These are phyloP conservation scores for Penstemon davidsonii DNA, from an alignment of 257 asterid genomes.

Conservation along the genomic window DNA sequence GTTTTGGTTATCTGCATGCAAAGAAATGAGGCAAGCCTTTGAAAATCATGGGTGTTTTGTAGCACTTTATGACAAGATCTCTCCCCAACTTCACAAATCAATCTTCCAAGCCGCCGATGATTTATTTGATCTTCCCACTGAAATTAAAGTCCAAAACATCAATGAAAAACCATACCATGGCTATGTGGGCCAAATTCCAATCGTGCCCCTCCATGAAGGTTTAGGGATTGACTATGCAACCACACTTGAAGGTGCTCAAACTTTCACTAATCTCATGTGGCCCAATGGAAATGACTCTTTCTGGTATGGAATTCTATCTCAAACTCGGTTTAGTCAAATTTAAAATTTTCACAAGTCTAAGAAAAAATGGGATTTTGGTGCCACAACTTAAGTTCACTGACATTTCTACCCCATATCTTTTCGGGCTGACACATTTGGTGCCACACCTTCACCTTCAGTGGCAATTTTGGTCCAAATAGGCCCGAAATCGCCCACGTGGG, in stretches of 20 bases:
- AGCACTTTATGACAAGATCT: constrained; percentile 49
- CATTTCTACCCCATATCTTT: too few species aligned
- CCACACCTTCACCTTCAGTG: too few species aligned
- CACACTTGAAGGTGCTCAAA: constrained; percentile 51
- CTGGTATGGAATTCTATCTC: constrained; percentile 21
- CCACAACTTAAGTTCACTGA: background rate
- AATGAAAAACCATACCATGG: constrained; percentile 79
- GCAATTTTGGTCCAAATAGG: too few species aligned
- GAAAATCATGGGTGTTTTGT: constrained; percentile 74
- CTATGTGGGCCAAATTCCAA: constrained; percentile 68
- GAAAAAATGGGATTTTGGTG: background rate
- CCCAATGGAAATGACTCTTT: constrained; percentile 54
- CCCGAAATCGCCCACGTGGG: too few species aligned
- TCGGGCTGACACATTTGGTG: too few species aligned
- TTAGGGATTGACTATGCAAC: constrained; percentile 72
- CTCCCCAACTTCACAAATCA: constrained; percentile 52
- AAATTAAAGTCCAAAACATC: constrained; percentile 46
- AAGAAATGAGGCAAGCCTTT: constrained; percentile 49
- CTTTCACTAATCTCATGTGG: constrained; percentile 74
- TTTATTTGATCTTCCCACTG: constrained; percentile 52
- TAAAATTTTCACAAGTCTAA: background rate
- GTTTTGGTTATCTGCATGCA: constrained; percentile 48
- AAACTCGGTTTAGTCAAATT: background rate
- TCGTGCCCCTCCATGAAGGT: constrained; percentile 75
- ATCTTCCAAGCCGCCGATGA: constrained; percentile 54